Evolutionary conservation across 768 basidiomycete genomes (phyloP), one percentile per base, ranked within the genome.

Genomic region (Chalciporus chontae): DNA sequence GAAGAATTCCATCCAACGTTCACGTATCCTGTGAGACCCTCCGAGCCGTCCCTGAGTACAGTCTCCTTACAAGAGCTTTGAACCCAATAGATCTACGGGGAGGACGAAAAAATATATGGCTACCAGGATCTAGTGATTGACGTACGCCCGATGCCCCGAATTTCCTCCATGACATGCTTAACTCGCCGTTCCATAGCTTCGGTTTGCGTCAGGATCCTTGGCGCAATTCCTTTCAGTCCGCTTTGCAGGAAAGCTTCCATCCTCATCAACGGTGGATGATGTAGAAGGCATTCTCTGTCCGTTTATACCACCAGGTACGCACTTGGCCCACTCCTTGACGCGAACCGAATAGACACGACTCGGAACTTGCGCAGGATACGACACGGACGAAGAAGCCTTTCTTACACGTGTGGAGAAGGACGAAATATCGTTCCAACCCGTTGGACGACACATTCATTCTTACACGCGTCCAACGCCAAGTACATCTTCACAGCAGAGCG

Each of bases 71-170:
- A 17, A 10, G 11, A 24, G 27, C 41, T 15, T 9, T 13, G 29
- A 29, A 31, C 29, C 10, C 6, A 45, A 45, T 38, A 92, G 90
- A 94, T 99, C 61, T 97, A 84, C 63, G 95, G 95, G 45, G 92
- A 97, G 60, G 89, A 95, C 46, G 94, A 99, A 71, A 94, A 85
- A 71, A 86, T 98, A 48, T 97, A 95, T 65, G 95, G 95, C 2
- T 98, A 96, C 70, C 78, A 83, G 53, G 85, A 85, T 61, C 76
- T 99, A 29, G 66, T 77, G 23, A 85, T 98, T 58, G 83, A 95
- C 64, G 94, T 96, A 63, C 54, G 84, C 69, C 41, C 13, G 15
- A 32, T 40, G 13, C 11, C n/a, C 44, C 31, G 24, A 15, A 43
- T 24, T 44, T 23, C 47, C 21, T 45, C 29, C 37, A 44, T 27